phyloP scores from a whole-genome alignment of 2,329 filamentous ascomycete species.

The Penicillium olsonii region DNA sequence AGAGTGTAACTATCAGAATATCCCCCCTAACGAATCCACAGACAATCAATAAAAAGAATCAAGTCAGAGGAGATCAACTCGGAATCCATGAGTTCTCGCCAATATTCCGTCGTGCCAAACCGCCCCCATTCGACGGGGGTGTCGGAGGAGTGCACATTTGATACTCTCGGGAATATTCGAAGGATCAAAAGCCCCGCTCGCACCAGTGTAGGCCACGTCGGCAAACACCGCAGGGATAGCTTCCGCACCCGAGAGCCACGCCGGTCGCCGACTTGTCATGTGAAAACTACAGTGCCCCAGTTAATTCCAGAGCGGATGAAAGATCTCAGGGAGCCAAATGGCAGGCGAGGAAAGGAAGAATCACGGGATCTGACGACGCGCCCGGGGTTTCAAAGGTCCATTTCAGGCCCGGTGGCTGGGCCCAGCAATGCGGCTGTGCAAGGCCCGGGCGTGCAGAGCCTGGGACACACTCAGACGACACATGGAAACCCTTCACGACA shows the following conservation, averaged over 20 bases:
- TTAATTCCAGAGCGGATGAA: not conserved
- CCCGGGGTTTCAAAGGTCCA: not conserved
- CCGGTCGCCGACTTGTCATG: not conserved
- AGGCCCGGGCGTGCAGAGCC: not conserved
- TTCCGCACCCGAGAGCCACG: not conserved
- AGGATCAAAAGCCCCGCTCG: not conserved
- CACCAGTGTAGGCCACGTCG: not conserved
- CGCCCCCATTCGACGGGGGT: conserved; percentile 4
- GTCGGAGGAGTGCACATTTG: conserved; percentile 1
- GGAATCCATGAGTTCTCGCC: not conserved
- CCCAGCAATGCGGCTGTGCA: not conserved
- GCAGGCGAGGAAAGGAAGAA: not conserved
- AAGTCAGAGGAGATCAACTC: not conserved
- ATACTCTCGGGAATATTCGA: not conserved
- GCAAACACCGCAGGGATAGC: conserved; percentile 4
- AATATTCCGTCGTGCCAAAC: not conserved
- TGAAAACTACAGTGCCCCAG: not conserved
- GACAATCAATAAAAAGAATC: not conserved
- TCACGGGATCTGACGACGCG: not conserved
- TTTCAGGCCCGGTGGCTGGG: not conserved
- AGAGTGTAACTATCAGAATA: not conserved
- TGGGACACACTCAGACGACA: not conserved
- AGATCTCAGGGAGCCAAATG: not conserved
- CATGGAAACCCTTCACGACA: not conserved
- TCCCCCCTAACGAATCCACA: not conserved